Evolutionary conservation across 176 grass and related monocot genomes (phyloP), one percentile per base, ranked within the genome.

Genomic region (Thinopyrum elongatum): DNA sequence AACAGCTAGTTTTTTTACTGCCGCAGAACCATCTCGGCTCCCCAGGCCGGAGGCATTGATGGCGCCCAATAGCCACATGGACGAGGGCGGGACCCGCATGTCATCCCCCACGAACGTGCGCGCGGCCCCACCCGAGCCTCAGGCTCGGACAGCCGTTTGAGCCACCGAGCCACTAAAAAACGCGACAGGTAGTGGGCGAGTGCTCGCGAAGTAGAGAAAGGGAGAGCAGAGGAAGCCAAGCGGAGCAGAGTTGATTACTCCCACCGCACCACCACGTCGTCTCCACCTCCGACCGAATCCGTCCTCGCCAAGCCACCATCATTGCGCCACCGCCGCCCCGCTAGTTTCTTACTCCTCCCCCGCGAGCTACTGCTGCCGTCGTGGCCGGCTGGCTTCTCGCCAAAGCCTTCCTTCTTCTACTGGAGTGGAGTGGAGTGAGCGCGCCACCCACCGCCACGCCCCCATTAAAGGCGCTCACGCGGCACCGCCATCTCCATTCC

Each of bases 141-240:
- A 90, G 90, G 90, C 13, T 88, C 90, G 93, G 88, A 95, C 90
- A 93, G 90, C 93, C 93, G 93, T 95, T 95, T 92, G 76, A 22
- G 5, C 16, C 0, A 23, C 85, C 93, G 85, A 81, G 67, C 65
- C 80, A 62, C 12, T 58, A 80, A 87, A 91, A 27, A 84, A 33
- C 26, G 59, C 58, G 17, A 36, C 26, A 28, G 81, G 51, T 78
- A 21, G 84, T 86, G 65, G 72, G 44, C 17, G 23, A 39, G 68
- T 35, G 57, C 38, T 79, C 64, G 70, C 79, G 70, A 66, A 31
- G 70, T 14, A 11, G 46, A 90, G 80, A 53, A 19, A 53, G 49
- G 16, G 1, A 49, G 38, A 88, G 80, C 80, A 62, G 63, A 68
- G 55, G 55, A 58, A 22, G 86, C 38, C 69, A 38, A 53, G 44